Evolutionary conservation across 306 rosid species (phyloP).

Genomic region (Fragaria ananassa): DNA sequence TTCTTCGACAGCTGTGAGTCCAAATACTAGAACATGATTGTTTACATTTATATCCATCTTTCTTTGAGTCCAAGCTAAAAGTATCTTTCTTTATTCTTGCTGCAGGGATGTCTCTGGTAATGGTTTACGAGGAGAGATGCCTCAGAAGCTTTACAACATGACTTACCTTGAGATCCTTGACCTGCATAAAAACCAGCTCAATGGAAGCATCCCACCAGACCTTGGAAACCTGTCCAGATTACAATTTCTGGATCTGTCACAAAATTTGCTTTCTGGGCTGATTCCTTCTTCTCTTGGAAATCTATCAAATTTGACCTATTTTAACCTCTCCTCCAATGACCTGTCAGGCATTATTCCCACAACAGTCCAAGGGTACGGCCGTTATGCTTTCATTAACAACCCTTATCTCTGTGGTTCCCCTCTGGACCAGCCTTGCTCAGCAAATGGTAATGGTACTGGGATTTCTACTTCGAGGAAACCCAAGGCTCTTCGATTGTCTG

Average conservation of each 20-base stretch:
- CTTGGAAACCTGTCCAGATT: slow-evolving; percentile 67
- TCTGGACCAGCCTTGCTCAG: slow-evolving; percentile 61
- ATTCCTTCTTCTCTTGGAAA: slow-evolving; percentile 76
- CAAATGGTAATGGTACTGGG: slow-evolving; percentile 32
- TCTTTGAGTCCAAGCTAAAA: slow-evolving; percentile 30
- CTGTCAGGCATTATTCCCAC: slow-evolving; percentile 78
- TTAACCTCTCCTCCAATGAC: slow-evolving; percentile 75
- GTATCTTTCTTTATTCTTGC: slow-evolving; percentile 25
- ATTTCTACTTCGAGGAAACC: slow-evolving; percentile 43
- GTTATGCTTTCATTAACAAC: slow-evolving; percentile 66
- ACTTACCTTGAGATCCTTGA: slow-evolving; percentile 68
- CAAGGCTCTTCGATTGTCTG: slow-evolving; percentile 63
- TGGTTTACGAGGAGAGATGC: slow-evolving; percentile 71
- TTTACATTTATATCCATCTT: slow-evolving; percentile 23
- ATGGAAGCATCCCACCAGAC: slow-evolving; percentile 71
- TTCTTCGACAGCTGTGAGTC: slow-evolving; percentile 95
- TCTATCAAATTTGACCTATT: slow-evolving; percentile 46
- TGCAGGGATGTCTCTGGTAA: slow-evolving; percentile 91
- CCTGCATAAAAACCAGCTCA: slow-evolving; percentile 64
- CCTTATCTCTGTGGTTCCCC: slow-evolving; percentile 89
- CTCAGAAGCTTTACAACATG: slow-evolving; percentile 65
- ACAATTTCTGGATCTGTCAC: slow-evolving; percentile 66
- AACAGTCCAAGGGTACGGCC: slow-evolving; percentile 56
- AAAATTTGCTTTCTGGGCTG: slow-evolving; percentile 61
- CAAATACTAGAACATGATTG: slow-evolving; percentile 9